These are phyloP conservation scores for Rhizophagus prolifer DNA, from an alignment of 192 early-diverging fungal genomes.

Conservation along the genomic window DNA sequence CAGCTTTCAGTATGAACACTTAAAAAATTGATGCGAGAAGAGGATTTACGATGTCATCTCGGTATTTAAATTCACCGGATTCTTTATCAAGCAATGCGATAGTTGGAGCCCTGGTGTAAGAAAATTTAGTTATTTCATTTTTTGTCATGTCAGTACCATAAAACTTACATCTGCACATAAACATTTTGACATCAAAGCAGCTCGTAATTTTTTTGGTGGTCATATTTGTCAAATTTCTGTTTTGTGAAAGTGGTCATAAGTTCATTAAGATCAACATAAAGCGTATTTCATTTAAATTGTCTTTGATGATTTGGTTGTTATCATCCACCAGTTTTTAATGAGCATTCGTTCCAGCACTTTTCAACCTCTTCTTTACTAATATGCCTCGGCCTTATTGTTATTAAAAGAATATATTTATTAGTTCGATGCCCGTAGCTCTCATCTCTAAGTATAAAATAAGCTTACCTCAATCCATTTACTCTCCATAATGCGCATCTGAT, in stretches of 20 bases:
- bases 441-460: not conserved
- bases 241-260: slow-evolving; percentile 14
- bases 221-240: slow-evolving; percentile 7
- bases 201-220: slow-evolving; percentile 18
- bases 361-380: slow-evolving; percentile 11
- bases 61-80: no score
- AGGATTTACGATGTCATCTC: not conserved
- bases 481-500: not conserved
- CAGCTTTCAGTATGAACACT: not conserved
- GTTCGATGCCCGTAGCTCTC: not conserved
- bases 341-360: slow-evolving; percentile 8
- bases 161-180: slow-evolving; percentile 12
- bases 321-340: slow-evolving; percentile 12
- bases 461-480: slow-evolving; percentile 15
- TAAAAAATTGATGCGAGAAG: slow-evolving; percentile 18
- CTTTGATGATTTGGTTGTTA: slow-evolving; percentile 11
- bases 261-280: not conserved
- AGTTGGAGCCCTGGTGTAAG: no score
- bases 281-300: not conserved
- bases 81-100: no score
- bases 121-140: slow-evolving; percentile 2
- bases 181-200: slow-evolving; percentile 9
- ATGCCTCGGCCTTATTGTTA: slow-evolving; percentile 9
- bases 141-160: no score
- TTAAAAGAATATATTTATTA: slow-evolving; percentile 11